These are phyloP conservation scores for Kurtzmaniella quercitrusa DNA, from an alignment of 1,139 yeast species.

Conservation along the genomic window DNA sequence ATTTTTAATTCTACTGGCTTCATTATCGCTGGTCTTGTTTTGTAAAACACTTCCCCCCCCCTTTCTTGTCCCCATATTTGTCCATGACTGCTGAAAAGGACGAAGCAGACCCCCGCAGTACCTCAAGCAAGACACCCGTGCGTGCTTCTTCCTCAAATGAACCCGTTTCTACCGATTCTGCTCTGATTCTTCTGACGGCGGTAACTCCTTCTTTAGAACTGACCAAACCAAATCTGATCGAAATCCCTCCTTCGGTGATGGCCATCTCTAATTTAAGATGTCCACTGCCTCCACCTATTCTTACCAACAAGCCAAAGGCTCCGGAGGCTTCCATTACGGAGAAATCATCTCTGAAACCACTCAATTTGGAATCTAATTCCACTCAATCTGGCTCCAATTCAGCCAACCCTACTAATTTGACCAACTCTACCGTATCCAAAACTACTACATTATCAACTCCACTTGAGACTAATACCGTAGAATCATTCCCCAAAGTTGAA, in stretches of 20 bases:
- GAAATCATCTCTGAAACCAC: neutral
- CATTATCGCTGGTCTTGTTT: neutral
- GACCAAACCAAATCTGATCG: slow-evolving; percentile 9
- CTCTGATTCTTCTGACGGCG: neutral
- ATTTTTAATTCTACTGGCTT: neutral
- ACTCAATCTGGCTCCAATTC: neutral
- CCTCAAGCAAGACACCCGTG: neutral
- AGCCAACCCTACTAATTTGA: too few relatives aligned
- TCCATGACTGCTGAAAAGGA: neutral
- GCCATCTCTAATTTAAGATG: slow-evolving; percentile 58
- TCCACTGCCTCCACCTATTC: slow-evolving; percentile 68
- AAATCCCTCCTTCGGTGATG: slow-evolving; percentile 38
- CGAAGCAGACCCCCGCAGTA: neutral
- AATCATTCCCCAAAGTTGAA: slow-evolving; percentile 10
- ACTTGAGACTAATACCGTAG: neutral
- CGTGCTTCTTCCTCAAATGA: neutral
- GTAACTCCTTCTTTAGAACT: slow-evolving; percentile 3
- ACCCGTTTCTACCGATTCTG: neutral
- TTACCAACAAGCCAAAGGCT: slow-evolving; percentile 26
- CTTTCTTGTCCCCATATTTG: neutral
- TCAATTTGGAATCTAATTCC: neutral
- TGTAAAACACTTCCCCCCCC: neutral
- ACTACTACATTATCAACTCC: too few relatives aligned
- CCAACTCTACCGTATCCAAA: too few relatives aligned
- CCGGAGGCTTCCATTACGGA: neutral